Evolutionary conservation across 2,329 filamentous ascomycete species (phyloP), one percentile per base, ranked within the genome.

Genomic region (Talaromyces albobiverticillius): DNA sequence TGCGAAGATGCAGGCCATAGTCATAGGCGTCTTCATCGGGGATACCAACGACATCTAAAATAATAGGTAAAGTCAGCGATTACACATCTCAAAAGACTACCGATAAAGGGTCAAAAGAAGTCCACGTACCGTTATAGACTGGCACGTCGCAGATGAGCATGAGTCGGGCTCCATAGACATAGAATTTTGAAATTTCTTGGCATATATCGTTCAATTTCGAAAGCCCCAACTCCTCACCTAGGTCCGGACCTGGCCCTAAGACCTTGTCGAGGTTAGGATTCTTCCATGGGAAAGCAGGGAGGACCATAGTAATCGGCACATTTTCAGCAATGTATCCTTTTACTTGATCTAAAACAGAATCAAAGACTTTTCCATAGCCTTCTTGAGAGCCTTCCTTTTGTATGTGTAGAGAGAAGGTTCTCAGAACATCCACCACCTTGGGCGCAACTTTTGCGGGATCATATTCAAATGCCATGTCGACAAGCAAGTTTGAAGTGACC

Each of bases 31-130:
- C 63, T 32, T 58, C 53, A 26, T 69, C 67, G 0, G 79, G 69
- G 0, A 82, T 77, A 2, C 78, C 73, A 10, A 83, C 68, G 0
- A 83, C 65, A 51, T 82, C 80, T 82, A 16, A 4, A n/a, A 48
- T 10, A 14, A 29, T 23, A 40, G 13, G 13, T 3, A 18, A 4
- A 29, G 10, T 40, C 2, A 48, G 32, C 2, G 16, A 40, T 8
- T 26, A 23, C 32, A 26, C 9, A 1, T 25, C 46, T 3, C 11
- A 34, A 34, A 34, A 34, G 9, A 31, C 14, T n/a, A 4, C 10
- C 31, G 3, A 34, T 9, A 29, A 9, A 9, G 2, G 23, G 31
- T 2, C 7, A 23, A 6, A 5, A 23, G 34, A 3, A 29, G 10
- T 14, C 6, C 3, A 48, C 32, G 16, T 20, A 48, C 46, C 46